Base-by-base conservation (phyloP, 768 basidiomycete genomes). In the Hygrophoropsis aurantiaca region DNA sequence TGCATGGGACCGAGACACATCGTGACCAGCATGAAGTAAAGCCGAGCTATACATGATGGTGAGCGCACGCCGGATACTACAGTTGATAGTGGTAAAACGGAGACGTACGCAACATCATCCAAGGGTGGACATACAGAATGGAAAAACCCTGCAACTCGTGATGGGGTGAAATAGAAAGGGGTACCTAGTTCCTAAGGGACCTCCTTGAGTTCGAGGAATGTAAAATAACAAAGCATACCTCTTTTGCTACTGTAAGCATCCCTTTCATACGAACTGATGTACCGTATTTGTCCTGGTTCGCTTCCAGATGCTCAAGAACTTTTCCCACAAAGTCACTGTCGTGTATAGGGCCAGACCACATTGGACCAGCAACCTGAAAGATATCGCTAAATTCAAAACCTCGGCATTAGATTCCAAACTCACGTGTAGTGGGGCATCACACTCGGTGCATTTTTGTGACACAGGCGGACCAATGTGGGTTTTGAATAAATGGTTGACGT, bases 281-380 rank as follows among this genome's bases (percentile, higher is more conserved):
- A 9, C 86, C 85, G 59, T 94, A 97, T 33, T 75, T 76, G 33
- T 74, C 71, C 52, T 78, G 62, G 52, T 85, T 78, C 13, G 62
- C 65, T 47, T 85, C 81, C 11, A 94, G 71, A 57, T 94, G 88
- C 18, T 78, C 72, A 24, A 97, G 70, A 11, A 95, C 84, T 52
- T 80, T 80, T n/a, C 69, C 62, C 5, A 92, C 75, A 57, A 97
- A 99, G 5, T 71, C 73, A 2, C 70, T 55, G 60, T 93, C 79
- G 58, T 99, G 97, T 19, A 99, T 67, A 1, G 86, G 81, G 1
- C 87, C 94, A 5, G 87, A 84, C 97, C 97, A 98, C 90, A 99
- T 94, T 0, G 97, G 97, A 2, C 97, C 97, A 16, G 88, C 91
- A 27, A 94, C 61, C 92, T 95, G 51, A 34, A 40, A 23, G 11